Conservation (phyloP, 2,329 filamentous ascomycete genomes). For the Elsinoe arachidis region DNA sequence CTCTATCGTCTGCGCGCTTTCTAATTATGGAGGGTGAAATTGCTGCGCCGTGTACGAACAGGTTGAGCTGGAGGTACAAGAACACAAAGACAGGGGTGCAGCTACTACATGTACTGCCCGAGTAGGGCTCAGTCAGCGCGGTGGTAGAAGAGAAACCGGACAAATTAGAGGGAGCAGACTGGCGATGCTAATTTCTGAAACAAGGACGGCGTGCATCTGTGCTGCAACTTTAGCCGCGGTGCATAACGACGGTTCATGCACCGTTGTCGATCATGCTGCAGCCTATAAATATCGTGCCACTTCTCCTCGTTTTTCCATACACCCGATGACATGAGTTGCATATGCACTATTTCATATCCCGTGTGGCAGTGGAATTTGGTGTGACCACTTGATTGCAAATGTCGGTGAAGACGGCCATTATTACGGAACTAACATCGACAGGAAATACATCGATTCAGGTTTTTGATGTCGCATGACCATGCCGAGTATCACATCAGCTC, state of each 20-base stretch:
- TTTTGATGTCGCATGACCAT: background rate
- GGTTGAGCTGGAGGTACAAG: background rate
- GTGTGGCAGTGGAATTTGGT: background rate
- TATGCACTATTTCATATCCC: background rate
- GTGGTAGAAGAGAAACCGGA: constrained; percentile 7
- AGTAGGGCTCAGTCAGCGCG: background rate
- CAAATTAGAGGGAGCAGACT: constrained; percentile 9
- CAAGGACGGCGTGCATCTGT: background rate
- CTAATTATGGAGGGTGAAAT: background rate
- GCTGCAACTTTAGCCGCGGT: background rate
- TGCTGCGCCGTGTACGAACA: background rate
- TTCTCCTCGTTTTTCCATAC: background rate
- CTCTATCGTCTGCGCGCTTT: background rate
- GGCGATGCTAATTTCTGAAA: constrained; percentile 10
- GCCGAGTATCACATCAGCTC: background rate
- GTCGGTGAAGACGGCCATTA: background rate
- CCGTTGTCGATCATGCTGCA: constrained; percentile 5
- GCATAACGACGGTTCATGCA: constrained; percentile 6
- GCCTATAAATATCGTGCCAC: constrained; percentile 7
- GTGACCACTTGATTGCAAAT: background rate
- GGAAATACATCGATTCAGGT: background rate
- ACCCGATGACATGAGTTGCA: background rate
- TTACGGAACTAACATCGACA: background rate
- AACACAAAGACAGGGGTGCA: constrained; percentile 2
- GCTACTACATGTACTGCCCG: background rate